phyloP scores from a whole-genome alignment of 1,284 basidiomycete species.

The Ustilago shanxiensis region DNA sequence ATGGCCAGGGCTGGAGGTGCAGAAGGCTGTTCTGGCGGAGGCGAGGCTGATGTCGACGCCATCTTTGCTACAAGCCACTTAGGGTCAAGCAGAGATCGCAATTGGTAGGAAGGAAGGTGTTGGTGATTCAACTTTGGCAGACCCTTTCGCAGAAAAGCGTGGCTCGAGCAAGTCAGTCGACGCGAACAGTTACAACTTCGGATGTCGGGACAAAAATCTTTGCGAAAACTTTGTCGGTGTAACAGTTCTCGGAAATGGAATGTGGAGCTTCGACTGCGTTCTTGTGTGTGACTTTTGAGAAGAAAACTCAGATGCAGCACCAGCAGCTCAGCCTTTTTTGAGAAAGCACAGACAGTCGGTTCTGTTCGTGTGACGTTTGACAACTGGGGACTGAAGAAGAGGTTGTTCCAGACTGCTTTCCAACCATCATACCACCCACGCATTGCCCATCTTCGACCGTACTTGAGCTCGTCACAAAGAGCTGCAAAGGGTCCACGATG shows the following conservation, averaged over 20 bases:
- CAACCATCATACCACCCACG: background rate
- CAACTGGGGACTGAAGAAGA: too few species aligned
- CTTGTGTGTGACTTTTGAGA: constrained; percentile 9
- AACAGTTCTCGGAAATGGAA: constrained; percentile 23
- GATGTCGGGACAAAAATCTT: constrained; percentile 8
- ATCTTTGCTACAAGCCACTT: background rate
- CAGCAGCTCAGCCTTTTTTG: constrained; percentile 10
- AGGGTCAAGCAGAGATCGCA: background rate
- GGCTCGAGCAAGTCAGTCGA: constrained; percentile 27
- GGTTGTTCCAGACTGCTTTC: background rate
- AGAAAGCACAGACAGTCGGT: constrained; percentile 12
- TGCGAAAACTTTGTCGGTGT: background rate
- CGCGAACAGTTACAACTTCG: constrained; percentile 18
- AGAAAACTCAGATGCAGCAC: too few species aligned
- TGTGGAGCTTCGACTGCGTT: constrained; percentile 28
- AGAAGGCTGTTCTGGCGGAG: constrained; percentile 21
- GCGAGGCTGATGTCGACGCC: constrained; percentile 21
- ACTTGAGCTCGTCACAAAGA: background rate
- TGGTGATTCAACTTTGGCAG: background rate
- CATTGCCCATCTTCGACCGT: constrained; percentile 5
- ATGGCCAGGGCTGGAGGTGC: constrained; percentile 30
- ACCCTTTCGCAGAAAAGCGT: constrained; percentile 19
- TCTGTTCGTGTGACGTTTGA: constrained; percentile 18
- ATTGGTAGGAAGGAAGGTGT: background rate
- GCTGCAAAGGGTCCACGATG: constrained; percentile 13